A percentile compares a stretch with the other conserved stretches of the same genome.
Evolutionary conservation across 2,329 filamentous ascomycete species (phyloP).

Genomic region (Exophiala lecanii-corni): DNA sequence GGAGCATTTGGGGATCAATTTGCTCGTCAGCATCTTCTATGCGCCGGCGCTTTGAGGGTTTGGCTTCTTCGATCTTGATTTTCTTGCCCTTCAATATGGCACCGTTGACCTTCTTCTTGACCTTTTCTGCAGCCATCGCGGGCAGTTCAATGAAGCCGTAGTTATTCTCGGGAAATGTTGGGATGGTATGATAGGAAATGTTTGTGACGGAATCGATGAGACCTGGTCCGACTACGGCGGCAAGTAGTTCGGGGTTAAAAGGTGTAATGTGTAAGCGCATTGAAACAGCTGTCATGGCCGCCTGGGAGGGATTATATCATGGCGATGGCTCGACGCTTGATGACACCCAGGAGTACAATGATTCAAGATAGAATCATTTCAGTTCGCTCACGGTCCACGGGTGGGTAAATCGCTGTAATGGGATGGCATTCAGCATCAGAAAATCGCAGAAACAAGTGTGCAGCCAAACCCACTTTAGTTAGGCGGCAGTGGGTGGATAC

Average conservation of each 20-base stretch:
- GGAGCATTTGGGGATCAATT: too few species aligned
- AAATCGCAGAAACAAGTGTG: too few species aligned
- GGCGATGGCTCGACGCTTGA: constrained; percentile 2
- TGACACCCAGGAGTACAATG: constrained; percentile 2
- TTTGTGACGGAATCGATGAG: constrained; percentile 64
- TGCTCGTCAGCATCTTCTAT: constrained; percentile 36
- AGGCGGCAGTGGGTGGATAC: too few species aligned
- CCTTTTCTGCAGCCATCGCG: constrained; percentile 74
- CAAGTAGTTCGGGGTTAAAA: constrained; percentile 67
- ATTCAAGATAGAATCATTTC: too few species aligned
- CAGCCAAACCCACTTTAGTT: too few species aligned
- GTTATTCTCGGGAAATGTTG: constrained; percentile 82
- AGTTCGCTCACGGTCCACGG: too few species aligned
- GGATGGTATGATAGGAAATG: constrained; percentile 80
- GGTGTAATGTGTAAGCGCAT: constrained; percentile 81
- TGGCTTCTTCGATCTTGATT: constrained; percentile 77
- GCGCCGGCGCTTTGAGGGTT: constrained; percentile 54
- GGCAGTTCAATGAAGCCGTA: constrained; percentile 91
- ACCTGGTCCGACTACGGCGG: constrained; percentile 65
- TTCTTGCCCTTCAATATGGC: constrained; percentile 78
- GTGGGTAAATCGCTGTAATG: too few species aligned
- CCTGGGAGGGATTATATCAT: constrained; percentile 2
- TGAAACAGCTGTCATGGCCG: constrained; percentile 32
- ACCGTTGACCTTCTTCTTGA: constrained; percentile 87
- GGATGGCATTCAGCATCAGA: too few species aligned